phyloP scores from a whole-genome alignment of 306 rosid genomes.

The Delonix regia region DNA sequence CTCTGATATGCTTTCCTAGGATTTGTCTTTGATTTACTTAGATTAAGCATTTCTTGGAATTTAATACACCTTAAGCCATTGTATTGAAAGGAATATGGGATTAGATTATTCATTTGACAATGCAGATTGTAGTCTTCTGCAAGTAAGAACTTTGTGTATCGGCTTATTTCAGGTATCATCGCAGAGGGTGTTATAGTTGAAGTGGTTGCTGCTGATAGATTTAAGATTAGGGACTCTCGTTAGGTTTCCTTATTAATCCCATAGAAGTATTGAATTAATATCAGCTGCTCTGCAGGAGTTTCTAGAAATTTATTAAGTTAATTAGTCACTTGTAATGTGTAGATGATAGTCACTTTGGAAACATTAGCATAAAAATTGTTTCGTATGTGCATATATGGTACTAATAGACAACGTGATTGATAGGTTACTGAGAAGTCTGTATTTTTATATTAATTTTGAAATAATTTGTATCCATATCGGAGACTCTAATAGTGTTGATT shows the following conservation, averaged over 20 bases:
- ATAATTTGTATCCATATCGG: background rate
- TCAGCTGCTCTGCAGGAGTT: constrained; percentile 9
- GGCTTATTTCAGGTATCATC: constrained; percentile 14
- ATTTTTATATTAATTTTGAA: background rate
- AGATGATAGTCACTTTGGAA: constrained; percentile 12
- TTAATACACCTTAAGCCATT: background rate
- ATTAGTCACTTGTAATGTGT: background rate
- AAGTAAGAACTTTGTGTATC: background rate
- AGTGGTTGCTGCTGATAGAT: constrained; percentile 16
- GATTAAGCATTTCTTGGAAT: background rate
- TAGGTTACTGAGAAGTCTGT: background rate
- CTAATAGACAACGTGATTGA: constrained; percentile 2
- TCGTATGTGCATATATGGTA: background rate
- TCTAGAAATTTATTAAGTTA: background rate
- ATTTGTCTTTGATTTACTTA: background rate
- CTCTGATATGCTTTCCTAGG: background rate
- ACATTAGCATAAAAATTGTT: background rate
- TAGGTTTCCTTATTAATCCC: constrained; percentile 4
- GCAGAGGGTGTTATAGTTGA: background rate
- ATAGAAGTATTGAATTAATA: background rate
- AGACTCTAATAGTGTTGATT: background rate
- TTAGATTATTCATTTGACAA: constrained; percentile 1
- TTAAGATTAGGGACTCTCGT: background rate
- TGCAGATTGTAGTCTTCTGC: constrained; percentile 24
- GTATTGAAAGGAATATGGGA: background rate